phyloP scores from a whole-genome alignment of 345 rosid genomes.

The Durio zibethinus region DNA sequence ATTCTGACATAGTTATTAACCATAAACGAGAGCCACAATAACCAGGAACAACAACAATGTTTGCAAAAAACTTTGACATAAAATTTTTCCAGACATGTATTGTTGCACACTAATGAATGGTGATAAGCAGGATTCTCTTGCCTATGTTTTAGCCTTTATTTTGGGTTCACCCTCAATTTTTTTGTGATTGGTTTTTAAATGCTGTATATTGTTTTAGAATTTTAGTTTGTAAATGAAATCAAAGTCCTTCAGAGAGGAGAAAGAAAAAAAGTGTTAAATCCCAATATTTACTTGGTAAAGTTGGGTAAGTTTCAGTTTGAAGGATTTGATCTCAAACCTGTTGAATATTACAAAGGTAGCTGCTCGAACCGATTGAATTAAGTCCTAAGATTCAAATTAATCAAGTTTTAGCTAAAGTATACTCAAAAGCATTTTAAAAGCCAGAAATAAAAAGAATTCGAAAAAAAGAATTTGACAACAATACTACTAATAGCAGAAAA shows the following conservation, averaged over 20 bases:
- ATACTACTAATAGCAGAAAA: background rate
- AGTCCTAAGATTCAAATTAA: no score
- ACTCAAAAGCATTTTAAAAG: background rate
- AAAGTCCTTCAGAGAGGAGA: background rate
- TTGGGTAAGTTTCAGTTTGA: no score
- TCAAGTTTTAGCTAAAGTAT: background rate
- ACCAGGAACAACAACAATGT: background rate
- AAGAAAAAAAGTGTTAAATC: background rate
- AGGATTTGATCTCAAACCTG: no score
- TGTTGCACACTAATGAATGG: no score
- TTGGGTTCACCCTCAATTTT: conserved; percentile 20
- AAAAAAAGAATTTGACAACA: background rate
- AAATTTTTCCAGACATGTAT: no score
- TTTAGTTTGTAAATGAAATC: background rate
- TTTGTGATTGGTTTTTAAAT: conserved; percentile 11
- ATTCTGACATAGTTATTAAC: background rate
- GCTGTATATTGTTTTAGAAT: conserved; percentile 1
- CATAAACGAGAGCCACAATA: background rate
- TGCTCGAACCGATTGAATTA: no score
- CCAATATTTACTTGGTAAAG: background rate
- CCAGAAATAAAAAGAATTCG: background rate
- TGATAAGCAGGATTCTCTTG: no score
- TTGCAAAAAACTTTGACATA: background rate
- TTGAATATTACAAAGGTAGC: no score
- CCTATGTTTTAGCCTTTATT: no score